Percentiles rank a stretch among this genome's conserved stretches.
Conservation (phyloP, 805 yeast genomes). For the Ogataea ramenticola region DNA sequence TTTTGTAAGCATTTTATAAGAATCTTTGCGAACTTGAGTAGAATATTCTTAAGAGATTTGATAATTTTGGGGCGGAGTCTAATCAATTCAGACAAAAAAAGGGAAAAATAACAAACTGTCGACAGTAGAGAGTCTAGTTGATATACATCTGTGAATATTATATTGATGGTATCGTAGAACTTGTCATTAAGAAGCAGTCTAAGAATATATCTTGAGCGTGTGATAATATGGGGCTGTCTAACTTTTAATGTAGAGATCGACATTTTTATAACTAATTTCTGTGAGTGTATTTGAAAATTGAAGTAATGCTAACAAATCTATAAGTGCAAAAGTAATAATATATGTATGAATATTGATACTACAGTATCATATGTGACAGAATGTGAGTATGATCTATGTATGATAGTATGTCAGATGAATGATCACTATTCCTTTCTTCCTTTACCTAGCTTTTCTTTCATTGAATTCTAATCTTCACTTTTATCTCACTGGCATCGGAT, state of each 20-base stretch:
- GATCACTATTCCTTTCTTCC: too few species aligned
- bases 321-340: too few species aligned
- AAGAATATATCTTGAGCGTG: slow-evolving; percentile 11
- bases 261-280: too few species aligned
- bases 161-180: slow-evolving; percentile 19
- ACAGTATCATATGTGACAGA: too few species aligned
- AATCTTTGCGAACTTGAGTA: not conserved
- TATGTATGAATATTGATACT: too few species aligned
- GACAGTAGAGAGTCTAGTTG: slow-evolving; percentile 26
- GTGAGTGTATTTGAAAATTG: too few species aligned
- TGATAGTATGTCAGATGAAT: too few species aligned
- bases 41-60: slow-evolving; percentile 2
- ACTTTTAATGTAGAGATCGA: not conserved
- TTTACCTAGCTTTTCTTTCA: too few species aligned
- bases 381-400: too few species aligned
- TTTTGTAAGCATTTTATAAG: not conserved
- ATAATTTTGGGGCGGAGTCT: slow-evolving; percentile 12
- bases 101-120: slow-evolving; percentile 24
- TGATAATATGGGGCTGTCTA: not conserved
- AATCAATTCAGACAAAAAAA: slow-evolving; percentile 21
- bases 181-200: slow-evolving; percentile 16
- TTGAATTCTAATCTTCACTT: too few species aligned
- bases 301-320: too few species aligned
- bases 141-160: slow-evolving; percentile 18
- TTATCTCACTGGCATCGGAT: not conserved